Evolutionary conservation across 2,329 filamentous ascomycete species (phyloP).

Genomic region (Hirsutella rhossiliensis): DNA sequence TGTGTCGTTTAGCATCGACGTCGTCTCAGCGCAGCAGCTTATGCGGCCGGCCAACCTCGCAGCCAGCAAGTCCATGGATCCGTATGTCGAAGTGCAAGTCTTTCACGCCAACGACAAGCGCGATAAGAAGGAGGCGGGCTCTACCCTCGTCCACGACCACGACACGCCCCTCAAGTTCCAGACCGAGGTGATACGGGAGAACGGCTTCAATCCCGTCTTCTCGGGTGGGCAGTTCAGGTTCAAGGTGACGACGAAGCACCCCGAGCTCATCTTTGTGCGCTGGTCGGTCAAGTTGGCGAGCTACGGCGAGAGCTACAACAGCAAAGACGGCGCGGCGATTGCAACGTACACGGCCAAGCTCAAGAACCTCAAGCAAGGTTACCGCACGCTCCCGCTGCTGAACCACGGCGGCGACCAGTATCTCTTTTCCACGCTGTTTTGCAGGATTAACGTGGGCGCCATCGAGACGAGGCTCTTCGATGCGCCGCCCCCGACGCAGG

Average conservation of each 20-base stretch:
- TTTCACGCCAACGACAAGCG: constrained; percentile 89
- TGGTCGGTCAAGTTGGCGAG: constrained; percentile 84
- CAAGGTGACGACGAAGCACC: constrained; percentile 83
- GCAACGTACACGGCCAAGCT: constrained; percentile 92
- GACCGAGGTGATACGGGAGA: constrained; percentile 71
- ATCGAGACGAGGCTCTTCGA: constrained; percentile 45
- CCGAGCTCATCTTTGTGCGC: constrained; percentile 84
- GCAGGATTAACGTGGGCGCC: constrained; percentile 60
- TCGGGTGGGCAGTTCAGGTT: constrained; percentile 62
- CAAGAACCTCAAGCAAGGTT: constrained; percentile 78
- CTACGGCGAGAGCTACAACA: constrained; percentile 57
- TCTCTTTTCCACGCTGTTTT: constrained; percentile 89
- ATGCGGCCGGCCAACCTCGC: constrained; percentile 68
- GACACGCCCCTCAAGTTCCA: constrained; percentile 61
- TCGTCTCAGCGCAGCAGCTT: constrained; percentile 90
- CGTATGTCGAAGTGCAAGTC: constrained; percentile 90
- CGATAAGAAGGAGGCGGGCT: constrained; percentile 68
- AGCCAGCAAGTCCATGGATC: constrained; percentile 67
- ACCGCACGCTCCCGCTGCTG: constrained; percentile 80
- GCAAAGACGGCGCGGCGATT: constrained; percentile 47
- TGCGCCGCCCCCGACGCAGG: constrained; percentile 25
- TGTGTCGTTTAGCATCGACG: constrained; percentile 73
- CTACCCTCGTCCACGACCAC: constrained; percentile 31
- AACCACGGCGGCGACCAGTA: constrained; percentile 87
- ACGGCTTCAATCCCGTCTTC: constrained; percentile 89